Evolutionary conservation across 352 stramenopile genomes (phyloP), one percentile per base, ranked within the genome.

Genomic region (Globisporangium barbulae): DNA sequence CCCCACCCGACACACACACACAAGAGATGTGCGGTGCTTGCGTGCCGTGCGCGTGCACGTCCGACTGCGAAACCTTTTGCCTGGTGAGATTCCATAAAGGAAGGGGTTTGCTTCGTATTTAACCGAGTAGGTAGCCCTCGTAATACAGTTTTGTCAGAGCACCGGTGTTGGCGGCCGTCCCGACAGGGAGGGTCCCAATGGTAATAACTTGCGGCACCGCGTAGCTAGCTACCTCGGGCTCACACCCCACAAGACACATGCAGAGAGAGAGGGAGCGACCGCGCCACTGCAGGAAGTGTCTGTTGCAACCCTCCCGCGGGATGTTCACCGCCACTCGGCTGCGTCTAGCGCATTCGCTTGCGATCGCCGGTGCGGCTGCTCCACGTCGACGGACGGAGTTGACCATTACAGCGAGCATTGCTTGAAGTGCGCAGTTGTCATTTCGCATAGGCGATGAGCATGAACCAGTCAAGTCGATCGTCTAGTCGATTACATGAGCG

Each of bases 91-190:
- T 50, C 47, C 28, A 48, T 10, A 58, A 35, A 52, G 48, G 35
- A 41, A 41, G 35, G 45, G 45, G 47, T 57, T 44, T 56, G 58
- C 50, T 60, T 53, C 42, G 25, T 66, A 66, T 66, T 66, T 66
- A 66, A 44, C 15, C 44, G 35, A 42, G 48, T 33, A 55, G 49
- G 33, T 7, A 42, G 31, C 21, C 52, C 44, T 53, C 22, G 41
- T 53, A 66, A 66, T 66, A 66, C 61, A 66, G 41, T 53, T 59
- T 61, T 54, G 61, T 47, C 44, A 53, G 61, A 55, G 61, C 61
- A 54, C 42, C 30, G 50, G 50, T 50, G 53, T 61, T 53, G 37
- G 30, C 44, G 60, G n/a, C 52, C 61, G 61, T 42, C 25, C 30
- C 33, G 52, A 28, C 31, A 41, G 17, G 37, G 28, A 33, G 19